Conservation (phyloP, 83 land plant genomes). For the Picea engelmannii region DNA sequence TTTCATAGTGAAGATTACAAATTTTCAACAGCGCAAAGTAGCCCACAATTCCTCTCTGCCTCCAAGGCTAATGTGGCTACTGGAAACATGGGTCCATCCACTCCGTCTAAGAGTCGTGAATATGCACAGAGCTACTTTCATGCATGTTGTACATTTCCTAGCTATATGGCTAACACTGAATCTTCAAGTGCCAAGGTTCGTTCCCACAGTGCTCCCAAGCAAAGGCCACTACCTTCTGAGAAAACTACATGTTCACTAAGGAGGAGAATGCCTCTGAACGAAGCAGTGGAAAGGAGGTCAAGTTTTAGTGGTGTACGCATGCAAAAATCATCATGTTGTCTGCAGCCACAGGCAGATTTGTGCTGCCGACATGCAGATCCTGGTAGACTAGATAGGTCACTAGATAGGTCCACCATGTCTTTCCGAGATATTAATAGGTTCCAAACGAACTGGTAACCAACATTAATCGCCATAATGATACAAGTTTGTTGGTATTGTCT, state of each 20-base stretch:
- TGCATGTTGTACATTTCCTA: slow-evolving; percentile 51
- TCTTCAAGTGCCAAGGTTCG: slow-evolving; percentile 58
- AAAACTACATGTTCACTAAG: slow-evolving; percentile 19
- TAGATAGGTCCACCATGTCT: no score
- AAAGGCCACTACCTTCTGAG: slow-evolving; percentile 39
- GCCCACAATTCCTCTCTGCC: slow-evolving; percentile 52
- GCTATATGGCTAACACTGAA: slow-evolving; percentile 68
- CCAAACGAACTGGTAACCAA: no score
- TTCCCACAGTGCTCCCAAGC: slow-evolving; percentile 67
- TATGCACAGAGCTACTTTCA: slow-evolving; percentile 35
- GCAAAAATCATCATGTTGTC: no score
- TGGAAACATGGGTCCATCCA: slow-evolving; percentile 35
- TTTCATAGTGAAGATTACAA: slow-evolving; percentile 10
- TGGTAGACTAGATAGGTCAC: no score
- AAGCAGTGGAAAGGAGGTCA: slow-evolving; percentile 14
- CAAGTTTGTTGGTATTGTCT: no score
- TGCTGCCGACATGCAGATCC: no score
- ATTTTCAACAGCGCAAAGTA: slow-evolving; percentile 33
- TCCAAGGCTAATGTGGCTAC: slow-evolving; percentile 10
- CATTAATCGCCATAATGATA: no score
- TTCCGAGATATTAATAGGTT: no score
- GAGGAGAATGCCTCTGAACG: slow-evolving; percentile 6
- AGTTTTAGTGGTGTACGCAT: slow-evolving; percentile 5
- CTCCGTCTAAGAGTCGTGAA: slow-evolving; percentile 54
- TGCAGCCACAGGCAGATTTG: no score